These are phyloP conservation scores for Royoungia palumana DNA, from an alignment of 768 basidiomycete genomes.

Conservation along the genomic window DNA sequence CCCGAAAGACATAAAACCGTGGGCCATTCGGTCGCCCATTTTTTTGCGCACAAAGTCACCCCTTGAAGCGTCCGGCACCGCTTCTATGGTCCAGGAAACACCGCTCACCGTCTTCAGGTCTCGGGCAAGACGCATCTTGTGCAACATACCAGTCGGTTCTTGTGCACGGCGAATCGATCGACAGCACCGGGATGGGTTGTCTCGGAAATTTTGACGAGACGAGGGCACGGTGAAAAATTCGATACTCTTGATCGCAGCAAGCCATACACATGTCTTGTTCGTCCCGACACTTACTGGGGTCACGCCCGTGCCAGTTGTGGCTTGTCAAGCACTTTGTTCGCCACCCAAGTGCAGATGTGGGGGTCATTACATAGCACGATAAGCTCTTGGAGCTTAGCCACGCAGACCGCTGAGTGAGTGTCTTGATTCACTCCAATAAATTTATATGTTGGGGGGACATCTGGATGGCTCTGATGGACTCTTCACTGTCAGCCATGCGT, in stretches of 20 bases:
- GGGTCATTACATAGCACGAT: constrained; percentile 4
- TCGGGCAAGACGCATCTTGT: background rate
- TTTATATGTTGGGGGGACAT: constrained; percentile 24
- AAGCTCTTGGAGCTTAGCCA: constrained; percentile 2
- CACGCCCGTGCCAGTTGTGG: constrained; percentile 12
- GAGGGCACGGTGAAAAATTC: constrained; percentile 27
- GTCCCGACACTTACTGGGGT: background rate
- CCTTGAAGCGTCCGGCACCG: background rate
- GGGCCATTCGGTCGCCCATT: constrained; percentile 4
- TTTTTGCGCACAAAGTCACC: constrained; percentile 9
- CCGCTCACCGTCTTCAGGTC: constrained; percentile 12
- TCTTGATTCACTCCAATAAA: constrained; percentile 30
- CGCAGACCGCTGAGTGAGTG: constrained; percentile 26
- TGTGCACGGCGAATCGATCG: background rate
- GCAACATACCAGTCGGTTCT: background rate
- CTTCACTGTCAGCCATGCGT: background rate
- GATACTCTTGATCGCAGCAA: constrained; percentile 6
- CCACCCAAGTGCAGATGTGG: constrained; percentile 3
- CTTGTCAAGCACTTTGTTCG: constrained; percentile 13
- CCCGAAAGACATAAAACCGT: background rate
- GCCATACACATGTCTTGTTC: constrained; percentile 12
- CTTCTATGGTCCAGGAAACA: background rate
- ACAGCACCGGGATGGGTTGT: too few relatives aligned
- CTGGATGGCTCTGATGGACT: constrained; percentile 2
- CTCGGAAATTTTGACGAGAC: too few relatives aligned